phyloP scores from a whole-genome alignment of 1,284 basidiomycete genomes.

The Ceratobasidium sp. region DNA sequence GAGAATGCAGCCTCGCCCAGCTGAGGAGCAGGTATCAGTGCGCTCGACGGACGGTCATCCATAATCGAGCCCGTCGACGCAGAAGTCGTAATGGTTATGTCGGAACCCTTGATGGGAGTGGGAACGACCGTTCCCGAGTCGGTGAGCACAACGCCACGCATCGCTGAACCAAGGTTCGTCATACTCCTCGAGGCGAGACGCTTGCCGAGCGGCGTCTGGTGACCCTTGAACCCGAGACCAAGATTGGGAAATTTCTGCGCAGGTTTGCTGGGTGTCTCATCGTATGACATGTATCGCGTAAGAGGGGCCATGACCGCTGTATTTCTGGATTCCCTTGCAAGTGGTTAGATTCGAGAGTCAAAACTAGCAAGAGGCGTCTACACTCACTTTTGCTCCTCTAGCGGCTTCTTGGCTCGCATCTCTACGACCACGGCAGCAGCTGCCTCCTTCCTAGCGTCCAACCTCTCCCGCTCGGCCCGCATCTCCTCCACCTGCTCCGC shows the following conservation, averaged over 20 bases:
- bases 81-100: slow-evolving; percentile 74
- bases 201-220: slow-evolving; percentile 39
- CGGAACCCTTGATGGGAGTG: slow-evolving; percentile 69
- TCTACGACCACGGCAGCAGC: slow-evolving; percentile 32
- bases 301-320: slow-evolving; percentile 37
- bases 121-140: slow-evolving; percentile 75
- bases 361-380: not conserved
- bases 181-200: slow-evolving; percentile 54
- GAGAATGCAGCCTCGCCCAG: slow-evolving; percentile 48
- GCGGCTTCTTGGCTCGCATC: slow-evolving; percentile 45
- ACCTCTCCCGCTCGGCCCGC: slow-evolving; percentile 32
- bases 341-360: not conserved
- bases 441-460: slow-evolving; percentile 40
- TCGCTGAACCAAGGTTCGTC: slow-evolving; percentile 69
- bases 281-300: slow-evolving; percentile 44
- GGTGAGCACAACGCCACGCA: slow-evolving; percentile 84
- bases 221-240: slow-evolving; percentile 15
- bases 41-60: slow-evolving; percentile 61
- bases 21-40: slow-evolving; percentile 25
- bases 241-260: slow-evolving; percentile 47
- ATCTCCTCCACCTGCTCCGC: slow-evolving; percentile 41
- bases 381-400: slow-evolving; percentile 49
- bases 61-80: slow-evolving; percentile 63
- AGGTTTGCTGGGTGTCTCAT: slow-evolving; percentile 50
- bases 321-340: slow-evolving; percentile 46